Percentiles rank a stretch among this genome's conserved stretches.
These are phyloP conservation scores for Stagonosporopsis rhizophila DNA, from an alignment of 2,329 filamentous ascomycete species.

Conservation along the genomic window DNA sequence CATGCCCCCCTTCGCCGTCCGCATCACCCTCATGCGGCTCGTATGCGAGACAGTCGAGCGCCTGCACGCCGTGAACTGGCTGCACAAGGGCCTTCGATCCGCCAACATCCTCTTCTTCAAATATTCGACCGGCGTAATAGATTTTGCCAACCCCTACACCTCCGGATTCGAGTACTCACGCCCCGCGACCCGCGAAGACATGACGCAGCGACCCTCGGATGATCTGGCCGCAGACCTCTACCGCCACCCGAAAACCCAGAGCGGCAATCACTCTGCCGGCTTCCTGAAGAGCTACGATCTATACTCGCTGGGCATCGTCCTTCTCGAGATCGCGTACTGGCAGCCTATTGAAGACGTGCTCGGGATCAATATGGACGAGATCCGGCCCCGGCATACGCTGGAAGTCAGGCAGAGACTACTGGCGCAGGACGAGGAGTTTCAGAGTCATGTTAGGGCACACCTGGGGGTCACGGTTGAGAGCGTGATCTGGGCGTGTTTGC, in stretches of 20 bases:
- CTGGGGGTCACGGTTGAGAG: constrained; percentile 34
- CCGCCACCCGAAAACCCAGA: constrained; percentile 56
- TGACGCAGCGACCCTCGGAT: constrained; percentile 58
- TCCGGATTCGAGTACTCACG: constrained; percentile 64
- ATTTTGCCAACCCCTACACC: constrained; percentile 55
- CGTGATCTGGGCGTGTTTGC: constrained; percentile 41
- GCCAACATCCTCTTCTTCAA: constrained; percentile 62
- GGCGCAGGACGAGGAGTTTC: constrained; percentile 19
- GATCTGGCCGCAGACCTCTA: constrained; percentile 59
- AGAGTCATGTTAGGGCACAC: constrained; percentile 34
- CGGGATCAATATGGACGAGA: constrained; percentile 44
- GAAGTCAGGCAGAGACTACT: constrained; percentile 46
- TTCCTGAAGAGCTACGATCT: constrained; percentile 62
- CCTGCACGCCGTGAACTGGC: constrained; percentile 63
- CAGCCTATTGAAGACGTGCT: constrained; percentile 55
- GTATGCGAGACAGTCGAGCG: constrained; percentile 63
- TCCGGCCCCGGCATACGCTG: constrained; percentile 50
- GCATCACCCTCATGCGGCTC: constrained; percentile 60
- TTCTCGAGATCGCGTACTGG: constrained; percentile 64
- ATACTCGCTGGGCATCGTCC: constrained; percentile 60
- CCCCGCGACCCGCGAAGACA: constrained; percentile 58
- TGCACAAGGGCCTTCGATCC: constrained; percentile 65
- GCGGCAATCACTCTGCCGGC: constrained; percentile 37
- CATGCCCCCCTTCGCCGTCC: constrained; percentile 59
- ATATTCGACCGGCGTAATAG: constrained; percentile 34